Evolutionary conservation across 1,284 basidiomycete genomes (phyloP).

Genomic region (Leccinum fuscescens): DNA sequence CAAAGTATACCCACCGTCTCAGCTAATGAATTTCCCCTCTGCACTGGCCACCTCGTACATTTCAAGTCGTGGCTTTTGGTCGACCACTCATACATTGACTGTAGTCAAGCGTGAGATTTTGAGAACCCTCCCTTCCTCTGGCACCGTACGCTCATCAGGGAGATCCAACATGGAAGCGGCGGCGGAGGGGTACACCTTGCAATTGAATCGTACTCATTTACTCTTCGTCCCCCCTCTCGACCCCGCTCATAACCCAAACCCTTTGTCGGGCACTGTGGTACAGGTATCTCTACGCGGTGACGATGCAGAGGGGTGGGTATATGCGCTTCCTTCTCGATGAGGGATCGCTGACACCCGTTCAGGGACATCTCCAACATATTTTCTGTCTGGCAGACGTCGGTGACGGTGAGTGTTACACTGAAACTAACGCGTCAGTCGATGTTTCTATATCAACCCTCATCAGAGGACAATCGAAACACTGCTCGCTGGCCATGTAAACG

Average conservation of each 20-base stretch:
- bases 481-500: slow-evolving; percentile 20
- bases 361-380: slow-evolving; percentile 13
- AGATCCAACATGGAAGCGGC: background rate
- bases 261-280: slow-evolving; percentile 22
- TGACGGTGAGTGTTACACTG: slow-evolving; percentile 21
- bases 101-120: slow-evolving; percentile 1
- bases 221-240: slow-evolving; percentile 23
- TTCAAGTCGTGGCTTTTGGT: background rate
- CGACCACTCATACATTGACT: too few species aligned
- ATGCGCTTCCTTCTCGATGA: slow-evolving; percentile 2
- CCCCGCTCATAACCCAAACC: background rate
- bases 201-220: slow-evolving; percentile 24
- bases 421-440: background rate
- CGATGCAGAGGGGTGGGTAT: slow-evolving; percentile 22
- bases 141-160: background rate
- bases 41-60: background rate
- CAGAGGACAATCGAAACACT: slow-evolving; percentile 28
- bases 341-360: slow-evolving; percentile 6
- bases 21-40: background rate
- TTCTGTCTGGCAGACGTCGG: slow-evolving; percentile 6
- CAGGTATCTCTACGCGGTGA: slow-evolving; percentile 23
- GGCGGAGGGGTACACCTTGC: slow-evolving; percentile 14
- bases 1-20: background rate
- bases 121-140: slow-evolving; percentile 2
- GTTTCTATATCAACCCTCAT: background rate